phyloP scores from a whole-genome alignment of 2,329 filamentous ascomycete species.

The Diaporthe vexans region DNA sequence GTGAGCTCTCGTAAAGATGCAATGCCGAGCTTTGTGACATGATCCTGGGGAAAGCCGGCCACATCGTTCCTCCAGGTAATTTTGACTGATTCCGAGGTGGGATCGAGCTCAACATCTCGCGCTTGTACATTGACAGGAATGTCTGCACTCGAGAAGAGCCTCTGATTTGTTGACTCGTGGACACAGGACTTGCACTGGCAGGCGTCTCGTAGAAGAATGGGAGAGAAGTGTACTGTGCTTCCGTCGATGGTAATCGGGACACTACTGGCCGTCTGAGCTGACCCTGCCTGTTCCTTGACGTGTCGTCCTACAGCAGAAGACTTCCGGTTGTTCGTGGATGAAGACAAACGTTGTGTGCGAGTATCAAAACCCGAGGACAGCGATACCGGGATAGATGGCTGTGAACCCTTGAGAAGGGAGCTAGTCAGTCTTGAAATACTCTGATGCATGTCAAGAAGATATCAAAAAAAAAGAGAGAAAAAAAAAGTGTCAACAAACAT shows the following conservation, averaged over 20 bases:
- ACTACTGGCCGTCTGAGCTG: background rate
- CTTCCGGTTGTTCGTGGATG: background rate
- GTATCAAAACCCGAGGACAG: background rate
- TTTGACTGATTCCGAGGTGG: background rate
- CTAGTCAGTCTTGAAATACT: background rate
- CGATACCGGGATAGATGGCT: background rate
- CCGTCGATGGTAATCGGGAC: background rate
- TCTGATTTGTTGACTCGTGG: background rate
- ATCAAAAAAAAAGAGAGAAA: too few species aligned
- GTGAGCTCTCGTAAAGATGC: background rate
- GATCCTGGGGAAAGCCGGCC: background rate
- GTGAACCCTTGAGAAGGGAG: too few species aligned
- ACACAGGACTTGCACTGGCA: background rate
- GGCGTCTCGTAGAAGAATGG: background rate
- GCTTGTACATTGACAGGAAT: background rate
- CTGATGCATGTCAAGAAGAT: background rate
- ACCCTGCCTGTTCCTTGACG: background rate
- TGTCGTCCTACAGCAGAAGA: background rate
- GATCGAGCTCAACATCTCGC: background rate
- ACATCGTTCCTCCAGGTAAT: background rate
- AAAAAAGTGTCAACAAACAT: background rate
- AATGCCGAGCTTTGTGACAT: background rate
- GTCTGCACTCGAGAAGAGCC: background rate
- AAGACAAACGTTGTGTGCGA: background rate
- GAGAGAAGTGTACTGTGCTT: background rate